Evolutionary conservation across 495 filamentous ascomycete species (phyloP).

Genomic region (Saxophila tyrrhenica): DNA sequence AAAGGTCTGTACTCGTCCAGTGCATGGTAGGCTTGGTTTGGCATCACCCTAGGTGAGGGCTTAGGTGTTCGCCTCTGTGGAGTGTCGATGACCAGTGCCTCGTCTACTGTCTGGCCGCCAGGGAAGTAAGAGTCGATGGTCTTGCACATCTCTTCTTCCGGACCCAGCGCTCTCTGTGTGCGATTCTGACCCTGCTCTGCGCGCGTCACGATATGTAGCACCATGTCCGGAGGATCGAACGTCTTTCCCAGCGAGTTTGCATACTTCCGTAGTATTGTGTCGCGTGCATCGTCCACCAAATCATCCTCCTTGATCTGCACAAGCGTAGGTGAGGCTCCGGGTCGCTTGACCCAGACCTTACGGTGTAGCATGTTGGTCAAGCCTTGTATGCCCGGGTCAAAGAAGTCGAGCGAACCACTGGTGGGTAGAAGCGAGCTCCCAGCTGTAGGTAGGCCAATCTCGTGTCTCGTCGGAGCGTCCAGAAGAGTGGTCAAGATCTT

Average conservation of each 20-base stretch:
- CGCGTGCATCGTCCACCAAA: slow-evolving; percentile 87
- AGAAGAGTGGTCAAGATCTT: slow-evolving; percentile 13
- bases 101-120: slow-evolving; percentile 77
- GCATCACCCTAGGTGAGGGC: slow-evolving; percentile 52
- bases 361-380: slow-evolving; percentile 48
- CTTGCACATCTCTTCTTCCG: slow-evolving; percentile 72
- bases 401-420: slow-evolving; percentile 1
- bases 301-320: slow-evolving; percentile 79
- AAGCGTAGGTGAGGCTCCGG: slow-evolving; percentile 71
- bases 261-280: slow-evolving; percentile 87
- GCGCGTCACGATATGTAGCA: slow-evolving; percentile 50
- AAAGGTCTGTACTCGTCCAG: slow-evolving; percentile 53
- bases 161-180: slow-evolving; percentile 59
- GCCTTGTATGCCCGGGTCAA: slow-evolving; percentile 16
- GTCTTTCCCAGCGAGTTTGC: slow-evolving; percentile 77
- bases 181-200: slow-evolving; percentile 34
- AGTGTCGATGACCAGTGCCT: slow-evolving; percentile 85
- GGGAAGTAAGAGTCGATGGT: slow-evolving; percentile 79
- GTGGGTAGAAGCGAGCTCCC: neutral
- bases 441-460: neutral
- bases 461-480: slow-evolving; percentile 3
- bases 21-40: slow-evolving; percentile 44
- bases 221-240: slow-evolving; percentile 82
- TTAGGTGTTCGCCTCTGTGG: slow-evolving; percentile 73
- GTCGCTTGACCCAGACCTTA: slow-evolving; percentile 91